These are phyloP conservation scores for Cladophialophora immunda DNA, from an alignment of 2,329 filamentous ascomycete genomes.

Conservation along the genomic window DNA sequence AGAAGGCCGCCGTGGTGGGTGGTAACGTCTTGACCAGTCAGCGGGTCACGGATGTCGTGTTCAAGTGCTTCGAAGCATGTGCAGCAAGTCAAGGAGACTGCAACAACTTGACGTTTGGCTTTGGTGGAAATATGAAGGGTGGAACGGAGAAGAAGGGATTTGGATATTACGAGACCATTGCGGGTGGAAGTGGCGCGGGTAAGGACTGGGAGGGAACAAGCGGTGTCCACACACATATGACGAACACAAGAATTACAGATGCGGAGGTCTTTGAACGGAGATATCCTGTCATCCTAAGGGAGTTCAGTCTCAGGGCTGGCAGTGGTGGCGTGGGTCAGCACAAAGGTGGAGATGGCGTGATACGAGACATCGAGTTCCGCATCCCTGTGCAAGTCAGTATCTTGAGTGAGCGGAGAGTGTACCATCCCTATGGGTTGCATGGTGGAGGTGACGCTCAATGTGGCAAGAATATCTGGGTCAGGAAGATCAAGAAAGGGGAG, in stretches of 20 bases:
- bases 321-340: constrained; percentile 74
- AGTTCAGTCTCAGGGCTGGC: constrained; percentile 72
- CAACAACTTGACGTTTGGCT: constrained; percentile 87
- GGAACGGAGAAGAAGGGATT: constrained; percentile 69
- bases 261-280: constrained; percentile 81
- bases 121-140: constrained; percentile 68
- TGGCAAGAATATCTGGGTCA: constrained; percentile 87
- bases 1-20: constrained; percentile 81
- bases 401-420: constrained; percentile 77
- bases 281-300: constrained; percentile 77
- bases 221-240: constrained; percentile 86
- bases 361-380: constrained; percentile 84
- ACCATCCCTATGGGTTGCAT: constrained; percentile 80
- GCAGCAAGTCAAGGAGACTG: constrained; percentile 82
- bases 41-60: constrained; percentile 82
- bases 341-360: constrained; percentile 76
- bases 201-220: constrained; percentile 78
- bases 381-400: constrained; percentile 83
- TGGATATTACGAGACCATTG: constrained; percentile 89
- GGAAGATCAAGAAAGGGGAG: constrained; percentile 68
- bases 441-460: constrained; percentile 81
- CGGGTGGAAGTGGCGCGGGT: constrained; percentile 79
- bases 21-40: constrained; percentile 83
- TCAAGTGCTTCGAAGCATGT: constrained; percentile 80
- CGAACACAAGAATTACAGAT: constrained; percentile 86